Evolutionary conservation across 495 filamentous ascomycete genomes (phyloP).

Genomic region (Aspergillus conjunctus): DNA sequence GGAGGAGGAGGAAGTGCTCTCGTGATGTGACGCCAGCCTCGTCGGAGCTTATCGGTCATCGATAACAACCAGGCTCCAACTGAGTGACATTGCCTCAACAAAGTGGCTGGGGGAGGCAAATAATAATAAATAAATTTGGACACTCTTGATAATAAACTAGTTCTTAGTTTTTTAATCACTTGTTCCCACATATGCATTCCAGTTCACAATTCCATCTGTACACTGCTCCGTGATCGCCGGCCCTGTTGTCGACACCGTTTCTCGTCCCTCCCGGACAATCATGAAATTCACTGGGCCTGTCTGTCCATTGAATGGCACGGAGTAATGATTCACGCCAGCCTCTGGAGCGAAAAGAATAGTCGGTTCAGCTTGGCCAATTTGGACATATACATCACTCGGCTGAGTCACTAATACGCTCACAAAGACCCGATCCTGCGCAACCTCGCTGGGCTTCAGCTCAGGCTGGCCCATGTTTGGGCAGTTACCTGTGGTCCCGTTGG

Average conservation of each 20-base stretch:
- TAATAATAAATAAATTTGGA: not conserved
- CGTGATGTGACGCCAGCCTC: not conserved
- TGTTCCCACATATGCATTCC: slow-evolving; percentile 49
- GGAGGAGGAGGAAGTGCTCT: slow-evolving; percentile 4
- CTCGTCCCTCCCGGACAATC: slow-evolving; percentile 43
- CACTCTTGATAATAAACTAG: not conserved
- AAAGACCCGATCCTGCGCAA: slow-evolving; percentile 42
- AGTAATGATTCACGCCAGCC: slow-evolving; percentile 53
- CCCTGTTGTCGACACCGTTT: slow-evolving; percentile 38
- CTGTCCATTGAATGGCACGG: slow-evolving; percentile 53
- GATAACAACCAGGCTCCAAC: not conserved
- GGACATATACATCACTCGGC: slow-evolving; percentile 46
- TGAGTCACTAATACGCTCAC: slow-evolving; percentile 31
- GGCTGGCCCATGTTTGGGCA: slow-evolving; percentile 34
- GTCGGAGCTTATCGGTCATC: not conserved
- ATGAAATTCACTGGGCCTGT: slow-evolving; percentile 54
- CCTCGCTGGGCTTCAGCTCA: slow-evolving; percentile 25
- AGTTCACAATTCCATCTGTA: slow-evolving; percentile 53
- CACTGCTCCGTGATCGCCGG: slow-evolving; percentile 52
- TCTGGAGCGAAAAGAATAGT: slow-evolving; percentile 41
- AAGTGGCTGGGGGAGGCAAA: not conserved
- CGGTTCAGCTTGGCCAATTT: slow-evolving; percentile 50
- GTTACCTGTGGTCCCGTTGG: slow-evolving; percentile 44
- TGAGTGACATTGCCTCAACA: not conserved
- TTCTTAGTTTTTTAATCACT: slow-evolving; percentile 22